These are phyloP conservation scores for Penicillium coprophilum DNA, from an alignment of 495 filamentous ascomycete species.

Conservation along the genomic window DNA sequence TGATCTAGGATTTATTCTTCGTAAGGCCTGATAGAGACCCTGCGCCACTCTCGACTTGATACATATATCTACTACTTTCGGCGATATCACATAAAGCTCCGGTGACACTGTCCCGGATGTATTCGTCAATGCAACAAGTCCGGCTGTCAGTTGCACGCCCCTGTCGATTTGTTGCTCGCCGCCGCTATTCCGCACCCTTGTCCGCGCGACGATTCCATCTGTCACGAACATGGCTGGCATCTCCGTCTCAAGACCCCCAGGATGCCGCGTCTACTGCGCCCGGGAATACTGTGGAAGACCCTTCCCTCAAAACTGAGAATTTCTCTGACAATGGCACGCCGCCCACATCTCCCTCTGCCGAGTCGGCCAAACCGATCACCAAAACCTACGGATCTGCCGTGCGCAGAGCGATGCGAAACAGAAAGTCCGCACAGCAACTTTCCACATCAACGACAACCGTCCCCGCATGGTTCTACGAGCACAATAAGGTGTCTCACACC, in stretches of 20 bases:
- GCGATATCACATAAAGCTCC: constrained; percentile 25
- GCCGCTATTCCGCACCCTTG: constrained; percentile 38
- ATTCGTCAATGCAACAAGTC: constrained; percentile 42
- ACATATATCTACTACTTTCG: constrained; percentile 16
- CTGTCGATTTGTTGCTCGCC: constrained; percentile 46
- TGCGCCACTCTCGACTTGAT: constrained; percentile 19
- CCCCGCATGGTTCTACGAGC: constrained; percentile 42
- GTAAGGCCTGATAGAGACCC: constrained; percentile 3
- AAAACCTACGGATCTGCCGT: constrained; percentile 43
- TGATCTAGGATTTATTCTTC: constrained; percentile 6
- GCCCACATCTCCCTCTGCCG: constrained; percentile 17
- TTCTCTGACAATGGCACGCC: constrained; percentile 12
- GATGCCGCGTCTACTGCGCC: constrained; percentile 23
- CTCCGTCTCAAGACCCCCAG: constrained; percentile 35
- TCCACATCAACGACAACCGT: constrained; percentile 24
- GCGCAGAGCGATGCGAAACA: constrained; percentile 42
- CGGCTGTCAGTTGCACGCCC: constrained; percentile 40
- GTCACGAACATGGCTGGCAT: constrained; percentile 37
- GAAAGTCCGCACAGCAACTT: constrained; percentile 26
- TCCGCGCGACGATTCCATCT: constrained; percentile 38
- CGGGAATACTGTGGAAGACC: constrained; percentile 24
- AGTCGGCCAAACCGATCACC: constrained; percentile 23
- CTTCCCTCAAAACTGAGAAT: constrained; percentile 27
- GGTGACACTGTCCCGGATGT: constrained; percentile 44
- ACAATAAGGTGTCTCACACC: constrained; percentile 33